Evolutionary conservation across 2,329 filamentous ascomycete species (phyloP).

Genomic region (Phialophora verrucosa): DNA sequence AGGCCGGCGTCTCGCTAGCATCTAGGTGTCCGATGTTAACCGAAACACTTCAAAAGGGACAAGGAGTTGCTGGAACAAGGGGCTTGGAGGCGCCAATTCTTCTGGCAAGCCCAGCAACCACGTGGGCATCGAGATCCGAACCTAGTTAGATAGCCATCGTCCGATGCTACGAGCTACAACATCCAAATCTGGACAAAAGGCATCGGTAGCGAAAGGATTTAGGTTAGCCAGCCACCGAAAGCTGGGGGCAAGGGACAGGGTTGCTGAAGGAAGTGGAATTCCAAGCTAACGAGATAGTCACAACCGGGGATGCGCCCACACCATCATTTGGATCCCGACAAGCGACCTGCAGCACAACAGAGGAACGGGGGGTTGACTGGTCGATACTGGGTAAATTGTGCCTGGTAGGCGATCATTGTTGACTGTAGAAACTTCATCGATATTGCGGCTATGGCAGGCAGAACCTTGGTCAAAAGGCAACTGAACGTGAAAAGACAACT

Average conservation of each 20-base stretch:
- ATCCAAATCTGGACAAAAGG: background rate
- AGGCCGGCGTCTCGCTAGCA: background rate
- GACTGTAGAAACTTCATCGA: background rate
- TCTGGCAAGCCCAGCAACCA: background rate
- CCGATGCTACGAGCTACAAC: slow-evolving; percentile 3
- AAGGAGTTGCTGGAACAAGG: background rate
- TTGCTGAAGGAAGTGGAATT: background rate
- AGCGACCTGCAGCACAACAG: background rate
- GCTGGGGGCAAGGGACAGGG: slow-evolving; percentile 7
- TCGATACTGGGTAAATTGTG: background rate
- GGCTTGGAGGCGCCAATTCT: background rate
- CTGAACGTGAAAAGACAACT: background rate
- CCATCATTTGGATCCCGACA: background rate
- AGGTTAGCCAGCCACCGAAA: slow-evolving; percentile 6
- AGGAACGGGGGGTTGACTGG: background rate
- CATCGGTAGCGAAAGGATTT: slow-evolving; percentile 5
- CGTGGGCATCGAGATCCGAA: slow-evolving; percentile 12
- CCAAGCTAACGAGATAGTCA: slow-evolving; percentile 6
- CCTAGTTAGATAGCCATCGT: background rate
- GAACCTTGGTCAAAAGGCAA: background rate
- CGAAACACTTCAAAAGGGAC: background rate
- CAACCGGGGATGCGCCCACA: background rate
- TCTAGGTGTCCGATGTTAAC: background rate
- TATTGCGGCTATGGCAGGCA: background rate
- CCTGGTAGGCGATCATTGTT: background rate